A percentile compares a stretch with the other conserved stretches of the same genome.
These are phyloP conservation scores for Vigna angularis DNA, from an alignment of 306 rosid genomes.

Conservation along the genomic window DNA sequence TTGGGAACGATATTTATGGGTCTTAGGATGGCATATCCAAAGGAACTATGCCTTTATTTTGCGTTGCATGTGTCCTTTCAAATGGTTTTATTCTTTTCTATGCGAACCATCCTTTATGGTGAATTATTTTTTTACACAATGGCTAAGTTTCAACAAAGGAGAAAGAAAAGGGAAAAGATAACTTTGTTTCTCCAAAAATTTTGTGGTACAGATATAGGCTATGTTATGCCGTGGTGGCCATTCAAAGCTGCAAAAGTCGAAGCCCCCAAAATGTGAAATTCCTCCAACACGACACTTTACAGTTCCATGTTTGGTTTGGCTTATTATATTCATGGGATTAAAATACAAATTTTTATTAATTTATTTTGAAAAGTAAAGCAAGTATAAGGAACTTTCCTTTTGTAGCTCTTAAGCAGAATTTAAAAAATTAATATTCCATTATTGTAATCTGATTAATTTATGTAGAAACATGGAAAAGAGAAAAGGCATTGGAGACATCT, in stretches of 20 bases:
- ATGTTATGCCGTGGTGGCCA: slow-evolving; percentile 4
- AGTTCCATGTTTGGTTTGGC: not conserved
- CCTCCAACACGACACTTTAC: not conserved
- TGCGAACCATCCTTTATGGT: slow-evolving; percentile 25
- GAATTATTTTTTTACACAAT: not conserved
- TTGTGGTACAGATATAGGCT: not conserved
- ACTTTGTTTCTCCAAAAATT: not conserved
- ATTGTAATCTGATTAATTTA: not conserved
- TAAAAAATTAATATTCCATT: not conserved
- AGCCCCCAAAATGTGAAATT: not conserved
- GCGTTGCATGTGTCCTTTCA: slow-evolving; percentile 14
- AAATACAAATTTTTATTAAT: not conserved
- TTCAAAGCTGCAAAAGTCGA: slow-evolving; percentile 37
- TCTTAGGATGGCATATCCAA: slow-evolving; percentile 58
- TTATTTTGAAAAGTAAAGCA: not conserved
- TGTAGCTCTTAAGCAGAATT: not conserved
- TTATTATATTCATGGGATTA: not conserved
- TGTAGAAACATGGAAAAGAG: not conserved
- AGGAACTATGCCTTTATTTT: slow-evolving; percentile 54
- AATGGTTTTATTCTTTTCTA: slow-evolving; percentile 51
- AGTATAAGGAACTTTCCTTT: not conserved
- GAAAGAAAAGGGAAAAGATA: not conserved
- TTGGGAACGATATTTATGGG: slow-evolving; percentile 34
- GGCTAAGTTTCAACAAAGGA: not conserved
- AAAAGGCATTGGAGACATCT: not conserved